Evolutionary conservation across 768 basidiomycete genomes (phyloP).

Genomic region (Hygrocybe coccinea): DNA sequence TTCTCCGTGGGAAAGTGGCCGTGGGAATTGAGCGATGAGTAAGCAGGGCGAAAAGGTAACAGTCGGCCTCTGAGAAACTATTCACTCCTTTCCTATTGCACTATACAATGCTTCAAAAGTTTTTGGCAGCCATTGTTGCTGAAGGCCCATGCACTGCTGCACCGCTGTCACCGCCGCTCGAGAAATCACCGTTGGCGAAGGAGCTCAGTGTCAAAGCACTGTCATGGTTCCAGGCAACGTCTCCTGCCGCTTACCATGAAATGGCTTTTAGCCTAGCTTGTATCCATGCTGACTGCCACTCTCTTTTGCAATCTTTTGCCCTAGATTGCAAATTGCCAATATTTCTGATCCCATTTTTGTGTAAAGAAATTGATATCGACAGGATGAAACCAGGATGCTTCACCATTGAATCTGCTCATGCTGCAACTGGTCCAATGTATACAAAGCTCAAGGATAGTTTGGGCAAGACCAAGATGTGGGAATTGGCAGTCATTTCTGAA

Average conservation of each 20-base stretch:
- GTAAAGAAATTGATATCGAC: slow-evolving; percentile 65
- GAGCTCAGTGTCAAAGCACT: slow-evolving; percentile 68
- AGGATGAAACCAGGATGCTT: slow-evolving; percentile 63
- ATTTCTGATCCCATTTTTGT: slow-evolving; percentile 75
- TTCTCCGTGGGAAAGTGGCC: too few species aligned
- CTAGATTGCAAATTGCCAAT: slow-evolving; percentile 83
- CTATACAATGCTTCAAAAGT: slow-evolving; percentile 87
- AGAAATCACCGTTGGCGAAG: slow-evolving; percentile 54
- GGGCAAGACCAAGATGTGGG: slow-evolving; percentile 73
- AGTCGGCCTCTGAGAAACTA: slow-evolving; percentile 55
- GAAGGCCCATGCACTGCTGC: slow-evolving; percentile 65
- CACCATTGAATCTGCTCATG: slow-evolving; percentile 71
- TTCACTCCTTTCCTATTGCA: slow-evolving; percentile 73
- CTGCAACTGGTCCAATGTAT: slow-evolving; percentile 67
- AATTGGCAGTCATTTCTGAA: slow-evolving; percentile 68
- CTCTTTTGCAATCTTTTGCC: slow-evolving; percentile 76
- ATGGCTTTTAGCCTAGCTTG: slow-evolving; percentile 78
- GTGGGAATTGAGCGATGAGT: too few species aligned
- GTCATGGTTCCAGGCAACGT: slow-evolving; percentile 64
- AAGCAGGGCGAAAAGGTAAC: too few species aligned
- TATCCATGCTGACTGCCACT: slow-evolving; percentile 73
- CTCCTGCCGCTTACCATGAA: slow-evolving; percentile 84
- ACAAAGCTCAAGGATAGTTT: slow-evolving; percentile 66
- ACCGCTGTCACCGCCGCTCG: slow-evolving; percentile 37
- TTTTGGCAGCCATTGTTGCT: slow-evolving; percentile 76